A percentile compares a stretch with the other conserved stretches of the same genome.
Conservation (phyloP, 176 grass and related monocot species). For the Elymus sibiricus region DNA sequence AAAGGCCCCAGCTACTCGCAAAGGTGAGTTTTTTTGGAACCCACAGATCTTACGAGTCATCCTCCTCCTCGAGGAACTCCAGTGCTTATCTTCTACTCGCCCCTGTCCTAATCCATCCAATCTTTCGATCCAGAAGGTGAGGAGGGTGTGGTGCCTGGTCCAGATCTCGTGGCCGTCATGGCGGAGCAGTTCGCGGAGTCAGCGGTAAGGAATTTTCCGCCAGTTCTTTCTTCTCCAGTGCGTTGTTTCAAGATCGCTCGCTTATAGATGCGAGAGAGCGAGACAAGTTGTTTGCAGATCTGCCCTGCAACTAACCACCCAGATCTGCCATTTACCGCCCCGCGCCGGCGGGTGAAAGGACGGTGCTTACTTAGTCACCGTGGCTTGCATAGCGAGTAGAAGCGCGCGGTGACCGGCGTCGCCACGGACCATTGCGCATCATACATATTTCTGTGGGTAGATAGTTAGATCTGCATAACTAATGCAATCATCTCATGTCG, state of each 20-base stretch:
- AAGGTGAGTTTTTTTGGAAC: constrained; percentile 23
- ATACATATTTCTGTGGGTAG: background rate
- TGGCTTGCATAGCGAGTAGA: background rate
- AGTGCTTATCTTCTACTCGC: background rate
- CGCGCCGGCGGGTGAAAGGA: background rate
- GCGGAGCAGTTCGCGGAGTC: constrained; percentile 48
- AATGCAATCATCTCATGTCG: background rate
- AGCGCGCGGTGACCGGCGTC: background rate
- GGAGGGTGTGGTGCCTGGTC: background rate
- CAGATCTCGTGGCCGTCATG: constrained; percentile 22
- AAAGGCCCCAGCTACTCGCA: background rate
- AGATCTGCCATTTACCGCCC: constrained; percentile 14
- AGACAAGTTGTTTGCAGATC: background rate
- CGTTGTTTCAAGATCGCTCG: background rate
- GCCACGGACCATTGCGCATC: background rate
- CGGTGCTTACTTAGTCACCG: background rate
- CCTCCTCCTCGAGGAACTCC: background rate
- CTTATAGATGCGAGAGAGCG: background rate
- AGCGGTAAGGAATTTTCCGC: constrained; percentile 19
- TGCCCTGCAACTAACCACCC: background rate
- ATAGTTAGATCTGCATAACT: constrained; percentile 12
- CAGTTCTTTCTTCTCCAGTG: background rate
- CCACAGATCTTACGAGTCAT: background rate
- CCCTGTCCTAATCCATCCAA: background rate
- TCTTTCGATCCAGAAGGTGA: background rate